Evolutionary conservation across 1,284 basidiomycete genomes (phyloP).

Genomic region (Puccinia triticina): DNA sequence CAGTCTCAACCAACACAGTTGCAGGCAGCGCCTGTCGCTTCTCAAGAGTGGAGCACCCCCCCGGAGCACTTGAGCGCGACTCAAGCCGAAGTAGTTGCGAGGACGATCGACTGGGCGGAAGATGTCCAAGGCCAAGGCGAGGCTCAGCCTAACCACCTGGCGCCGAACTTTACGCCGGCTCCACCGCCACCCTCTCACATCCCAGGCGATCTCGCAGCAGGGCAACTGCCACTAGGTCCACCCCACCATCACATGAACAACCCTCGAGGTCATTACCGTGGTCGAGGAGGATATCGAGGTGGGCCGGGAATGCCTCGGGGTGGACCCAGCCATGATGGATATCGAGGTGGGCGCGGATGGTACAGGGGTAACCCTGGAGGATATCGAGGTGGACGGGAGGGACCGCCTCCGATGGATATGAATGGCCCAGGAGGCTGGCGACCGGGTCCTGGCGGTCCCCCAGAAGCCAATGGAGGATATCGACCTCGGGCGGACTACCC

Average conservation of each 20-base stretch:
- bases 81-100: slow-evolving; percentile 40
- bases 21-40: background rate
- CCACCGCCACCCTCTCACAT: slow-evolving; percentile 17
- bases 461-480: slow-evolving; percentile 36
- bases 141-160: background rate
- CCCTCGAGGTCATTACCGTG: slow-evolving; percentile 37
- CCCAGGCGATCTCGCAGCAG: slow-evolving; percentile 3
- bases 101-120: slow-evolving; percentile 51
- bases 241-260: slow-evolving; percentile 39
- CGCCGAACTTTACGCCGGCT: slow-evolving; percentile 4
- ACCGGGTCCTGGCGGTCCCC: slow-evolving; percentile 31
- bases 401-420: slow-evolving; percentile 34
- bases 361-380: slow-evolving; percentile 37
- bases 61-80: slow-evolving; percentile 28
- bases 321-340: slow-evolving; percentile 28
- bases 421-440: slow-evolving; percentile 41
- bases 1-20: slow-evolving; percentile 10
- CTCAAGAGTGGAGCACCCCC: slow-evolving; percentile 33
- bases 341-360: slow-evolving; percentile 44
- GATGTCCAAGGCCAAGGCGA: slow-evolving; percentile 42
- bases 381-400: slow-evolving; percentile 39
- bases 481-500: slow-evolving; percentile 38
- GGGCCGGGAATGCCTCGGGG: slow-evolving; percentile 30
- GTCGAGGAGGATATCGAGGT: slow-evolving; percentile 45
- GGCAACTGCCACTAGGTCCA: slow-evolving; percentile 16